Evolutionary conservation across 176 grass and related monocot genomes (phyloP).

Genomic region (Triticum turgidum): DNA sequence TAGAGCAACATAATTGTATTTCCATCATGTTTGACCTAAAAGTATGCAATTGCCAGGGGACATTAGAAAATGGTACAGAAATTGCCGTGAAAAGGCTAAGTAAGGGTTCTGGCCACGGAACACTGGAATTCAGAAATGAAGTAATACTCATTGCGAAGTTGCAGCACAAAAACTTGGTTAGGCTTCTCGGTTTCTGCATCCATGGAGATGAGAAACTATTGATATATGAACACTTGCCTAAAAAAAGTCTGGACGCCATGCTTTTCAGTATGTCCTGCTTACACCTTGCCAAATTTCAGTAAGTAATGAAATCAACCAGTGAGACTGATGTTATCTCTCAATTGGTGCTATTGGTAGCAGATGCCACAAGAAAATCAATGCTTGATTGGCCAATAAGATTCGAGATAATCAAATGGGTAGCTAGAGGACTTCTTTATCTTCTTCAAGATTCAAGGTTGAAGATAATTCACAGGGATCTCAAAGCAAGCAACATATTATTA

Average conservation of each 20-base stretch:
- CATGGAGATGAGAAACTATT: constrained; percentile 26
- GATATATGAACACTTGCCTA: constrained; percentile 26
- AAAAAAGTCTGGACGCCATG: constrained; percentile 27
- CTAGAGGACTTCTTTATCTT: constrained; percentile 51
- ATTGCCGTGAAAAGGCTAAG: constrained; percentile 20
- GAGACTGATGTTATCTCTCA: background rate
- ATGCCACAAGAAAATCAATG: background rate
- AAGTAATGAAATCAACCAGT: background rate
- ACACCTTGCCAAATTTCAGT: background rate
- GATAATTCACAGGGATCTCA: constrained; percentile 39
- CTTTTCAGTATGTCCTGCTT: constrained; percentile 19
- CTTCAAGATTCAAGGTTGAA: constrained; percentile 48
- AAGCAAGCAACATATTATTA: constrained; percentile 31
- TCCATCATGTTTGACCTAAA: background rate
- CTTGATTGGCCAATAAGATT: constrained; percentile 31
- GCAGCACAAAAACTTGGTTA: constrained; percentile 26
- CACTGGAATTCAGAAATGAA: constrained; percentile 27
- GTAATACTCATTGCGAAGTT: constrained; percentile 13
- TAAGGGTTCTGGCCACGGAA: constrained; percentile 3
- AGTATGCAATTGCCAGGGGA: constrained; percentile 2
- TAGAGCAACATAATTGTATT: background rate
- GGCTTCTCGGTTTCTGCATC: constrained; percentile 11
- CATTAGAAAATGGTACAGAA: background rate
- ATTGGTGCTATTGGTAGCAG: background rate
- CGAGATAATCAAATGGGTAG: constrained; percentile 45